Percentiles rank a stretch among this genome's conserved stretches.
Evolutionary conservation across 2,329 filamentous ascomycete species (phyloP).

Genomic region (Cladosporium sp.): DNA sequence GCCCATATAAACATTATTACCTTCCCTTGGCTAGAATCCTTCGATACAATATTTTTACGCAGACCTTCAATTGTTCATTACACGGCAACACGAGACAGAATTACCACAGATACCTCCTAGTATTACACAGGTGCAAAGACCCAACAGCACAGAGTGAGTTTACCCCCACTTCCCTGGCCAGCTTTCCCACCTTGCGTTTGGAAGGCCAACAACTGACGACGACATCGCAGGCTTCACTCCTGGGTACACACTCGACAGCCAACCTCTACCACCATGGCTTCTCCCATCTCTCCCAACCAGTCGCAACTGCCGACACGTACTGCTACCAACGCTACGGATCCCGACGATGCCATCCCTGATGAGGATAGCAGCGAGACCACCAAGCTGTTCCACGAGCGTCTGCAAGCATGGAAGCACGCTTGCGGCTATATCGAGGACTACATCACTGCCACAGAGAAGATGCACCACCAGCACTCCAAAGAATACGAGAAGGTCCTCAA

Average conservation of each 20-base stretch:
- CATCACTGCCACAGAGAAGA: slow-evolving; percentile 76
- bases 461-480: slow-evolving; percentile 79
- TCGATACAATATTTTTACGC: neutral
- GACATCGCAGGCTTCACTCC: neutral
- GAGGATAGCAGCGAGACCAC: slow-evolving; percentile 49
- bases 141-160: neutral
- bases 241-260: neutral
- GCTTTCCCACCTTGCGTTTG: neutral
- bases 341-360: slow-evolving; percentile 44
- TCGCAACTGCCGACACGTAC: slow-evolving; percentile 29
- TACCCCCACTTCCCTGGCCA: neutral
- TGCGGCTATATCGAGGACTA: slow-evolving; percentile 90
- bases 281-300: slow-evolving; percentile 1
- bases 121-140: neutral
- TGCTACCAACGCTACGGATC: slow-evolving; percentile 31
- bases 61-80: neutral
- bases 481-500: slow-evolving; percentile 95
- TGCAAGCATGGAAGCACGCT: slow-evolving; percentile 95
- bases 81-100: neutral
- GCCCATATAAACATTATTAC: neutral
- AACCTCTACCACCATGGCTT: neutral
- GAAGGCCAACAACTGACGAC: neutral
- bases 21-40: neutral
- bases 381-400: slow-evolving; percentile 73
- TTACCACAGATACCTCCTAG: neutral